A percentile compares a stretch with the other conserved stretches of the same genome.
Conservation (phyloP, 2,329 filamentous ascomycete species). For the Calonectria hongkongensis region DNA sequence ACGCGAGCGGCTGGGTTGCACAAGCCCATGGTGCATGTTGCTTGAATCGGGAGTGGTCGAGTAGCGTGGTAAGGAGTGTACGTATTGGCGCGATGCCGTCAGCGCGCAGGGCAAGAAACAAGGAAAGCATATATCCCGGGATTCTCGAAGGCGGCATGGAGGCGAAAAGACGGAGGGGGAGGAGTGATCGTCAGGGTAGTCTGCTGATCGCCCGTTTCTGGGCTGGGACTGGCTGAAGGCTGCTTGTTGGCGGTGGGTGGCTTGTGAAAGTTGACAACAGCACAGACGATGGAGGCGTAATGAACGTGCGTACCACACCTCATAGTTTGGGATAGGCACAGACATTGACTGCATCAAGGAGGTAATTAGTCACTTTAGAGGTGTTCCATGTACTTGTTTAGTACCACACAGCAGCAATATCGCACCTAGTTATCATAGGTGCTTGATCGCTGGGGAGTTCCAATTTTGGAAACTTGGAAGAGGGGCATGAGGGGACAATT, state of each 20-base stretch:
- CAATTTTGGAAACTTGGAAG: conserved; percentile 31
- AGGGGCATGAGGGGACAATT: conserved; percentile 15
- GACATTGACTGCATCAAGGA: conserved; percentile 15
- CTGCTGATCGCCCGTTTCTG: conserved; percentile 37
- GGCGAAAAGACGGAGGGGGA: conserved; percentile 24
- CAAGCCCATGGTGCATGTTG: conserved; percentile 11
- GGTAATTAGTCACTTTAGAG: neutral
- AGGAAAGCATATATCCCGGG: conserved; percentile 28
- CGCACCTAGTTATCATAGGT: conserved; percentile 7
- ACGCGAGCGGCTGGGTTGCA: conserved; percentile 15
- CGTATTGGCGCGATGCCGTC: conserved; percentile 31
- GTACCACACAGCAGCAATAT: conserved; percentile 12
- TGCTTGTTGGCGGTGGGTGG: conserved; percentile 31
- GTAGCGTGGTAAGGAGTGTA: neutral
- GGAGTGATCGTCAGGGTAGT: conserved; percentile 42
- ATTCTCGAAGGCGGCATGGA: conserved; percentile 35
- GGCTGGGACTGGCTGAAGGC: conserved; percentile 34
- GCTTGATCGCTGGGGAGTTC: neutral
- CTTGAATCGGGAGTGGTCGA: neutral
- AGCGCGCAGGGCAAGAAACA: conserved; percentile 31
- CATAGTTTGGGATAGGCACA: conserved; percentile 3
- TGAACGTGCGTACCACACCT: neutral
- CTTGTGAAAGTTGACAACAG: conserved; percentile 19
- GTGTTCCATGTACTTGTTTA: conserved; percentile 1
- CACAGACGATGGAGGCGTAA: conserved; percentile 4